phyloP scores from a whole-genome alignment of 148 eudicot genomes.

The Cornus kousa region DNA sequence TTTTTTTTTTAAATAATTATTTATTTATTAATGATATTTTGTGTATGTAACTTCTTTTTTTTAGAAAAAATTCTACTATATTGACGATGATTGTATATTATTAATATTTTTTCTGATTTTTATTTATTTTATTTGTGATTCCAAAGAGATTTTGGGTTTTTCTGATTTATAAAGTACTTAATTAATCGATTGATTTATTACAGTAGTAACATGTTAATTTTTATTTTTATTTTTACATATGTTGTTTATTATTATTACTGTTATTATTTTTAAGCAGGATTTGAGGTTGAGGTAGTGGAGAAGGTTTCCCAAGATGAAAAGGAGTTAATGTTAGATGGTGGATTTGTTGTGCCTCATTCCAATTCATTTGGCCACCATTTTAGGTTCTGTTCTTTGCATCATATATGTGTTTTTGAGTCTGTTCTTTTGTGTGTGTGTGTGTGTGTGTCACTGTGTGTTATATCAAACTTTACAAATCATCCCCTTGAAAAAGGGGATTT shows the following conservation, averaged over 20 bases:
- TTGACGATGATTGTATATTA: too few relatives aligned
- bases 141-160: neutral
- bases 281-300: conserved; percentile 34
- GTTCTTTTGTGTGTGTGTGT: too few relatives aligned
- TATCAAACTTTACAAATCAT: neutral
- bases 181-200: neutral
- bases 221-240: neutral
- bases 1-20: neutral
- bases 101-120: too few relatives aligned
- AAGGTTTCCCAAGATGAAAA: conserved; percentile 16
- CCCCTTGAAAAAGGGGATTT: neutral
- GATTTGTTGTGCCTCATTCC: conserved; percentile 34
- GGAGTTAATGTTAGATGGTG: conserved; percentile 47
- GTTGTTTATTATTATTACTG: neutral
- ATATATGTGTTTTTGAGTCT: neutral
- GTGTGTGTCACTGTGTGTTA: too few relatives aligned
- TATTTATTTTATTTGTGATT: neutral
- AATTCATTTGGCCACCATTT: conserved; percentile 77
- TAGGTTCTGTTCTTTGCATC: conserved; percentile 38
- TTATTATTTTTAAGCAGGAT: conserved; percentile 16
- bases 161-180: neutral
- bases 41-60: neutral
- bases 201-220: neutral
- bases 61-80: neutral
- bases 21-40: neutral